Base-by-base conservation (phyloP, 306 rosid genomes). In the Prunus fruticosa region DNA sequence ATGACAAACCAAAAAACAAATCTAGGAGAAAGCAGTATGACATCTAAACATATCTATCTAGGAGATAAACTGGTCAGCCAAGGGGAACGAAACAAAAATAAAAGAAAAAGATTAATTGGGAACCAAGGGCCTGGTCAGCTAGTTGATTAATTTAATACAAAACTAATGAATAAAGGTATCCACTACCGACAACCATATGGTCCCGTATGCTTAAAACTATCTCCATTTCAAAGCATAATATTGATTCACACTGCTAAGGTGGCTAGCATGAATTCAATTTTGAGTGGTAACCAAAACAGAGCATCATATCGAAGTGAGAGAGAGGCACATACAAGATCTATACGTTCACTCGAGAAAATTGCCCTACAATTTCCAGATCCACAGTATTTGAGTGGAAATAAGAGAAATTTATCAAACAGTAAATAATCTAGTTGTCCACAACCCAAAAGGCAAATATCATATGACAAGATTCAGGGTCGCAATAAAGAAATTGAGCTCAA, bases 361-460 rank as follows among this genome's bases (percentile, higher is more conserved):
- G 46, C 63, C 38, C 5, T 30, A 56, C 11, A 50, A 54, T 38
- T 74, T 45, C 61, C 73, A 84, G 90, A 87, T 91, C 90, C 81
- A 81, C 45, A 60, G 51, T 19, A 34, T 32, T 19, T 47, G 20
- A 54, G 18, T 1, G 0, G 5, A 72, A 84, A 53, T 30, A 69
- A 53, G 65, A 11, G 23, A 68, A 67, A 80, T 73, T 34, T 18
- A 19, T 30, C 18, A 69, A 76, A 74, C 13, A 58, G 46, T 10
- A 68, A 22, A 64, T 9, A 57, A 25, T 11, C 18, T 11, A 22
- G 58, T 69, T 41, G 80, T 58, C 12, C 19, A 12, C 62, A 50
- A 8, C 70, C 77, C 63, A 65, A 11, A 23, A 53, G 32, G 2
- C 61, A n/a, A 49, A 32, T 11, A 65, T 64, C 78, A 81, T 47